Percentiles rank a stretch among this genome's conserved stretches.
Conservation (phyloP, 169 alveolate species). For the Toxoplasma gondii region DNA sequence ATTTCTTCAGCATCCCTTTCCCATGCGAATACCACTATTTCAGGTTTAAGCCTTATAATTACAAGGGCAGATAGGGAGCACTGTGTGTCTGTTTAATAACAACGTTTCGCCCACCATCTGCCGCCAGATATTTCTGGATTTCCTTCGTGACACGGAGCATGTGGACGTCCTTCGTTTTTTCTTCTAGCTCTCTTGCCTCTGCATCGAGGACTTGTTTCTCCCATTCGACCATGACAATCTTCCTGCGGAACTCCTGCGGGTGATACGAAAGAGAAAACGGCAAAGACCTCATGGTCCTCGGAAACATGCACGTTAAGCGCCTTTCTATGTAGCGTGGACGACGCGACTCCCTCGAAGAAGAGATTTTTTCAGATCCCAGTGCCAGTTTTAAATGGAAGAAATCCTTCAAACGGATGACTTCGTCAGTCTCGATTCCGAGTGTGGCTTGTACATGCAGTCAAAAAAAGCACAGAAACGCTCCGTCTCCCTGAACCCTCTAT, state of each 20-base stretch:
- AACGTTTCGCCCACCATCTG: background rate
- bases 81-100: no score
- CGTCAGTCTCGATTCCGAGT: no score
- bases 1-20: no score
- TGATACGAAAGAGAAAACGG: background rate
- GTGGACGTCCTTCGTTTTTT: constrained; percentile 74
- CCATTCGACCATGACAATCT: constrained; percentile 70
- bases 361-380: background rate
- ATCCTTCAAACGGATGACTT: no score
- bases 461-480: no score
- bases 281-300: background rate
- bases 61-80: no score
- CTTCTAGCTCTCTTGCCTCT: constrained; percentile 73
- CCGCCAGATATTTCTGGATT: constrained; percentile 49
- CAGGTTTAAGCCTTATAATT: no score
- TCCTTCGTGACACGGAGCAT: constrained; percentile 76
- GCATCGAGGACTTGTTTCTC: constrained; percentile 71
- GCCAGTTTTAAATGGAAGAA: background rate
- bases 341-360: background rate
- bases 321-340: background rate
- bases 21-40: no score
- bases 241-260: constrained; percentile 64
- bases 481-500: no score
- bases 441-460: no score
- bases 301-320: background rate